Evolutionary conservation across 768 basidiomycete species (phyloP), one percentile per base, ranked within the genome.

Genomic region (Mycena maculata): DNA sequence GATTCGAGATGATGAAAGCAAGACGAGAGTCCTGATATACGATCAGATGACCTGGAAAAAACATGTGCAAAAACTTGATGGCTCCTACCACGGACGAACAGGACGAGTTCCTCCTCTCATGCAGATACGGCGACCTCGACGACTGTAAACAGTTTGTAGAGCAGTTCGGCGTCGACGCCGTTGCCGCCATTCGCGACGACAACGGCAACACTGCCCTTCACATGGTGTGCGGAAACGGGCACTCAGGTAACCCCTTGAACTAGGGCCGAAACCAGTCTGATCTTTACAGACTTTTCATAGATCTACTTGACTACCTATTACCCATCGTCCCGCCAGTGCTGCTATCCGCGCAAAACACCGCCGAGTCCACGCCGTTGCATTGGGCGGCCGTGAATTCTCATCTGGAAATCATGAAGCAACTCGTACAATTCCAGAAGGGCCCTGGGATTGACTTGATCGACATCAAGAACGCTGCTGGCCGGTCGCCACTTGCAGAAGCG

Each of bases 351-450:
- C 86, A 86, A 65, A 98, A 98, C 74, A 76, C 76, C 30, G 84
- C 92, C 0, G 85, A 88, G 56, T 96, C 96, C 27, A 96, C 93
- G 3, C 86, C 96, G 9, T 79, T 98, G 8, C 96, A 98, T 74
- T 98, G 96, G 96, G 95, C 96, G 0, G 88, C 92, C 3, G 77
- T 95, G 42, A 98, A 98, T 76, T 81, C 85, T 3, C 96, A 96
- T 71, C 86, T 97, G 4, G 75, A 78, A 9, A 75, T 89, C 50
- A 84, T 86, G 1, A 84, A 90, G 75, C 83, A 81, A 38, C 86
- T 95, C 31, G 86, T 94, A 13, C 77, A 83, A 56, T 85, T 83
- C 69, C 79, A 85, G 0, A 73, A 70, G 23, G 90, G 91, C 0
- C 89, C 90, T 1, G 89, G 95, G 1, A 76, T 85, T 28, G 84